phyloP scores from a whole-genome alignment of 2,329 filamentous ascomycete species.

The Neopestalotiopsis clavispora region DNA sequence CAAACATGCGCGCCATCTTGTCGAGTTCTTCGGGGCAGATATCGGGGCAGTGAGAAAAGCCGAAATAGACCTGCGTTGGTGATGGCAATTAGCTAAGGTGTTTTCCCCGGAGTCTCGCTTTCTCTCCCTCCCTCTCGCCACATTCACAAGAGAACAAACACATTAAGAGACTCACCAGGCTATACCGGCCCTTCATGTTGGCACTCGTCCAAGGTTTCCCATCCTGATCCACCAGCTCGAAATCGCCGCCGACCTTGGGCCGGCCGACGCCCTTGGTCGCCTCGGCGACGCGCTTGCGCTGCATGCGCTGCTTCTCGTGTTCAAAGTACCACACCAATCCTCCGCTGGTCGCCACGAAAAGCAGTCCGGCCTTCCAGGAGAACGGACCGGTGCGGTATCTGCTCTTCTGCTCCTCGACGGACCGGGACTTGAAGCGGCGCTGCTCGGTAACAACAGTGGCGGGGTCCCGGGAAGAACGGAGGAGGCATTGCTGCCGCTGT shows the following conservation, averaged over 20 bases:
- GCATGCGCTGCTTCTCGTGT: constrained; percentile 88
- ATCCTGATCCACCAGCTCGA: constrained; percentile 81
- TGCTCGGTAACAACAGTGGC: constrained; percentile 32
- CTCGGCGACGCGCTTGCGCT: constrained; percentile 86
- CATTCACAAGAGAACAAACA: no score
- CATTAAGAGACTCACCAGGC: constrained; percentile 62
- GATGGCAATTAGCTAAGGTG: constrained; percentile 11
- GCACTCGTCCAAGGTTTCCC: constrained; percentile 78
- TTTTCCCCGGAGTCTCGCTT: not conserved
- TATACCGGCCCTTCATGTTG: constrained; percentile 86
- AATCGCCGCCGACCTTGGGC: constrained; percentile 90
- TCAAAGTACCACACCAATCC: constrained; percentile 90
- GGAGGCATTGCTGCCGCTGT: constrained; percentile 13
- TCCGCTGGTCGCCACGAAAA: constrained; percentile 81
- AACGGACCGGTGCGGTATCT: constrained; percentile 73
- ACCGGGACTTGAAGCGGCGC: constrained; percentile 51
- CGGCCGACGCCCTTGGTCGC: constrained; percentile 90
- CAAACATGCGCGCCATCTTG: constrained; percentile 97
- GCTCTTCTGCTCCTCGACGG: constrained; percentile 64
- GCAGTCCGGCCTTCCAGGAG: constrained; percentile 85
- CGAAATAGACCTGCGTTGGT: constrained; percentile 81
- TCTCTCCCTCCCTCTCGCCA: no score
- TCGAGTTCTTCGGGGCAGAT: constrained; percentile 99
- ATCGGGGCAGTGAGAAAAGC: constrained; percentile 97
- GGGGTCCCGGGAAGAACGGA: not conserved